phyloP scores from a whole-genome alignment of 768 basidiomycete genomes.

The Tulasnella sp. region DNA sequence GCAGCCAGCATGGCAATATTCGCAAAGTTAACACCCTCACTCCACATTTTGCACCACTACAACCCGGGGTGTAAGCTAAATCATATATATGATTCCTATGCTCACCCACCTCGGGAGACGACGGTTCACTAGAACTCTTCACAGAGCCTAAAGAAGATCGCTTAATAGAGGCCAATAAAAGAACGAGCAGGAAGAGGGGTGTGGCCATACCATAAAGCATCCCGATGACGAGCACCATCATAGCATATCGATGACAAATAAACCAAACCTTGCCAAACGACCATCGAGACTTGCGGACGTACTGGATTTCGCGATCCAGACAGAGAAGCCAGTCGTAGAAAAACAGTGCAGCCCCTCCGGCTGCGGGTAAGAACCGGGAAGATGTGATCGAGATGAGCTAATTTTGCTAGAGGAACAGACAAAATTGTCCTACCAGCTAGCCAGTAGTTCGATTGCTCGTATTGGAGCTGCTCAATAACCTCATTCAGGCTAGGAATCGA shows the following conservation, averaged over 20 bases:
- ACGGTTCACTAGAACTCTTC: not conserved
- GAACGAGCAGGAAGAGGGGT: not conserved
- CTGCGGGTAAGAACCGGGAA: not conserved
- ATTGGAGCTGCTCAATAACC: not conserved
- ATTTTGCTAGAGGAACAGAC: not conserved
- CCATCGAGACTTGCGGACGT: not conserved
- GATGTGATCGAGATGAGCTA: not conserved
- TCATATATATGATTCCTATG: not conserved
- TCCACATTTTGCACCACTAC: not conserved
- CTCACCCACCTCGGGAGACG: slow-evolving; percentile 7
- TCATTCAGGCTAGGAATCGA: not conserved
- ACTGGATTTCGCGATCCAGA: slow-evolving; percentile 8
- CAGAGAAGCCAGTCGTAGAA: slow-evolving; percentile 7
- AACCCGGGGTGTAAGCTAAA: not conserved
- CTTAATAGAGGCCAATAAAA: not conserved
- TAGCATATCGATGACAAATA: slow-evolving; percentile 1
- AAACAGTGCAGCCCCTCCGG: not conserved
- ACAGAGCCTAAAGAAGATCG: not conserved
- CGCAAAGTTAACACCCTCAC: not conserved
- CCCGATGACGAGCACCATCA: not conserved
- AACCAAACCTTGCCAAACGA: not conserved
- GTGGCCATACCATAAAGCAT: not conserved
- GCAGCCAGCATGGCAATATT: not conserved
- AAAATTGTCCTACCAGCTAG: not conserved
- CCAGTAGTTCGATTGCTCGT: not conserved